Percentiles rank a stretch among this genome's conserved stretches.
These are phyloP conservation scores for Yarrowia alimentaria DNA, from an alignment of 805 yeast genomes.

Conservation along the genomic window DNA sequence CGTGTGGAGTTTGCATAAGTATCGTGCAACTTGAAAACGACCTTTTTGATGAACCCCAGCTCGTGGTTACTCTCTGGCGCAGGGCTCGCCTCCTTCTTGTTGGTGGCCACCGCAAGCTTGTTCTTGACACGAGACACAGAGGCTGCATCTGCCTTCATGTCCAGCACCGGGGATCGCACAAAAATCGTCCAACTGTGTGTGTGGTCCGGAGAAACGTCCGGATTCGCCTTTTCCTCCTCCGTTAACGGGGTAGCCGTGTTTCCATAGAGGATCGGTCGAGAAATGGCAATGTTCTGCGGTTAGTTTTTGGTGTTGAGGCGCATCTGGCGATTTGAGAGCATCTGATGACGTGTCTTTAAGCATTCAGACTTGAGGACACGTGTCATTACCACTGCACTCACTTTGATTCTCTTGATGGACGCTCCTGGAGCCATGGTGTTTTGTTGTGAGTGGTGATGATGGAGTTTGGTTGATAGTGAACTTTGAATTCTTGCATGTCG, in stretches of 20 bases:
- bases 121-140: conserved; percentile 24
- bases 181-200: conserved; percentile 96
- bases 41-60: conserved; percentile 77
- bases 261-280: conserved; percentile 80
- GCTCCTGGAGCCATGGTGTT: conserved; percentile 23
- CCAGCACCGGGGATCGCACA: conserved; percentile 61
- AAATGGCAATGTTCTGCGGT: conserved; percentile 56
- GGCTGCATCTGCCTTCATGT: conserved; percentile 42
- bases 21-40: conserved; percentile 91
- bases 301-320: neutral
- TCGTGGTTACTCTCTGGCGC: conserved; percentile 49
- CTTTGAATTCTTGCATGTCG: too few species aligned
- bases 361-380: too few species aligned
- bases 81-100: conserved; percentile 27
- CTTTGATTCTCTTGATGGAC: conserved; percentile 21
- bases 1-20: conserved; percentile 88
- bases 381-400: conserved; percentile 7
- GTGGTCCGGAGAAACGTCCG: conserved; percentile 77
- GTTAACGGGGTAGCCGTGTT: conserved; percentile 71
- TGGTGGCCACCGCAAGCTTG: conserved; percentile 25
- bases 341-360: too few species aligned
- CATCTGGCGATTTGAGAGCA: too few species aligned
- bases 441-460: conserved; percentile 6
- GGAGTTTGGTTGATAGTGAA: conserved; percentile 10
- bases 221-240: conserved; percentile 47